These are phyloP conservation scores for Ganoderma meredithae DNA, from an alignment of 1,284 basidiomycete genomes.

Conservation along the genomic window DNA sequence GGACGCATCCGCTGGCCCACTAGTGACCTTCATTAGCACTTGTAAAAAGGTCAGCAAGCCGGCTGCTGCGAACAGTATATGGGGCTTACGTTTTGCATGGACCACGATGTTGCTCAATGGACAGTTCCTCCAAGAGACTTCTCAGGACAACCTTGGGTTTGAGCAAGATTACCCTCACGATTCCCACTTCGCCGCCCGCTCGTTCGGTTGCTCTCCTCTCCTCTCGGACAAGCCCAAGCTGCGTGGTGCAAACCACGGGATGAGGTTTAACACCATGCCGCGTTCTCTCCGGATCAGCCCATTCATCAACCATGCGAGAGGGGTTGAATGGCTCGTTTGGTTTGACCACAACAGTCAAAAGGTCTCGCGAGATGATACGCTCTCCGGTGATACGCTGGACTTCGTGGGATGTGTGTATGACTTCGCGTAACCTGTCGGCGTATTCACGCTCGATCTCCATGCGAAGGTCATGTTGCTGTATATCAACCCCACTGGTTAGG, in stretches of 20 bases:
- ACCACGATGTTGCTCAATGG: background rate
- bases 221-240: conserved; percentile 17
- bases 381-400: conserved; percentile 61
- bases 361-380: conserved; percentile 54
- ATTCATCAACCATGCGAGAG: conserved; percentile 53
- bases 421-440: conserved; percentile 45
- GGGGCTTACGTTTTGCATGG: background rate
- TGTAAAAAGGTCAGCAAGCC: background rate
- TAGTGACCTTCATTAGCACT: too few relatives aligned
- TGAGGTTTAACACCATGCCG: background rate
- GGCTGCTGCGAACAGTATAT: background rate
- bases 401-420: conserved; percentile 50
- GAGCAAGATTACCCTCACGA: conserved; percentile 41
- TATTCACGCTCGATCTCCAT: conserved; percentile 37
- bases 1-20: background rate
- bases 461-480: conserved; percentile 41
- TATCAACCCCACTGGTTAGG: conserved; percentile 52
- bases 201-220: conserved; percentile 26
- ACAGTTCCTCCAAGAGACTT: background rate
- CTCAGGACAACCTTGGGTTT: background rate
- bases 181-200: background rate
- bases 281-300: conserved; percentile 28
- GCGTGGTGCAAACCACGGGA: background rate
- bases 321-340: conserved; percentile 45
- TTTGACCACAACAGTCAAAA: conserved; percentile 37